These are phyloP conservation scores for Zizania palustris DNA, from an alignment of 202 grass and related monocot genomes.

Conservation along the genomic window DNA sequence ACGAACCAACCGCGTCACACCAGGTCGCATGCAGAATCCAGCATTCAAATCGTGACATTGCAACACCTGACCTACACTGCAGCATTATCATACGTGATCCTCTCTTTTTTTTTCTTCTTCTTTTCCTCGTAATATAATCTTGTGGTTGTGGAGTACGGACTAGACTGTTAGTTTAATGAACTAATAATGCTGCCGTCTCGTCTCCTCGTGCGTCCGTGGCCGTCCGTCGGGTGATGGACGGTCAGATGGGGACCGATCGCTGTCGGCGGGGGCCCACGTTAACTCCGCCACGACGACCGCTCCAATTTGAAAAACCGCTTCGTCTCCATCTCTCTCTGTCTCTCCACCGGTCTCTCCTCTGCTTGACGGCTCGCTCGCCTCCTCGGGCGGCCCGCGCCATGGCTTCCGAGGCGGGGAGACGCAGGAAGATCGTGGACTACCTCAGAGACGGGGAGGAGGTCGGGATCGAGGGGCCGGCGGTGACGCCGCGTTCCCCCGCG, in stretches of 20 bases:
- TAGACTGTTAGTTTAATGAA: neutral
- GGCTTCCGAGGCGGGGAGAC: neutral
- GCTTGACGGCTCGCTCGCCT: neutral
- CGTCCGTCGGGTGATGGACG: neutral
- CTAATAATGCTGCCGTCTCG: conserved; percentile 10
- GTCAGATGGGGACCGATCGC: neutral
- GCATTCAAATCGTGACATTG: neutral
- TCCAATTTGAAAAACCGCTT: conserved; percentile 51
- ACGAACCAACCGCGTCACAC: neutral
- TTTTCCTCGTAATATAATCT: too few relatives aligned
- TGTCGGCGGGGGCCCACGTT: neutral
- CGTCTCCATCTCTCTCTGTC: neutral
- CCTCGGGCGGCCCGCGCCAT: conserved; percentile 38
- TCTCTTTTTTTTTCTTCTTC: neutral
- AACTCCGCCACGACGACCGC: conserved; percentile 14
- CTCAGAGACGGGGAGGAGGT: conserved; percentile 65
- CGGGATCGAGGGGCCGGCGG: neutral
- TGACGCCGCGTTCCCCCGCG: neutral
- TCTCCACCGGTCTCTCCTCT: neutral
- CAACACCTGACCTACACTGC: conserved; percentile 37
- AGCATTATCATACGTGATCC: neutral
- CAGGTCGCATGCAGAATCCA: neutral
- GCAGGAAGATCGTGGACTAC: conserved; percentile 55
- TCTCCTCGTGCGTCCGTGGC: neutral
- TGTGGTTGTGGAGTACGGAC: too few relatives aligned